A percentile compares a stretch with the other conserved stretches of the same genome.
phyloP scores from a whole-genome alignment of 768 basidiomycete genomes.

The Lactifluus pinguis region DNA sequence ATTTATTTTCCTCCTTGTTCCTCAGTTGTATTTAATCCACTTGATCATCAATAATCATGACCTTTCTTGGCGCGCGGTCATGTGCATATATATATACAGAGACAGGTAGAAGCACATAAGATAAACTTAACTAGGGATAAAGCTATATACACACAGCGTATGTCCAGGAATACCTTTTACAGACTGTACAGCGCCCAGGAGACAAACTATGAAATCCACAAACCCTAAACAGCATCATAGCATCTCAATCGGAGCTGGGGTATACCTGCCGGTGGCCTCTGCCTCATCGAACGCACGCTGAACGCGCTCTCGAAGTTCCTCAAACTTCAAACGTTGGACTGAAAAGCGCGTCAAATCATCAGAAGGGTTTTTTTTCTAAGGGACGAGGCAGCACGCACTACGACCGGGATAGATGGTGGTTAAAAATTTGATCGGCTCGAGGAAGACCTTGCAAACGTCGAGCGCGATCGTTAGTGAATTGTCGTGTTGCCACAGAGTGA shows the following conservation, averaged over 20 bases:
- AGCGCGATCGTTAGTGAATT: conserved; percentile 47
- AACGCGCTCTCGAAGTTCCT: conserved; percentile 6
- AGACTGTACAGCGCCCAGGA: too few species aligned
- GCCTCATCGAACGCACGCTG: neutral
- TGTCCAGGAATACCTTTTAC: neutral
- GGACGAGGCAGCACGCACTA: conserved; percentile 1
- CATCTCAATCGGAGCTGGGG: neutral
- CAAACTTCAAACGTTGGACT: conserved; percentile 2
- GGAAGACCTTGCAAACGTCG: conserved; percentile 47
- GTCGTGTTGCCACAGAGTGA: conserved; percentile 50
- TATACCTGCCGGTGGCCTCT: neutral
- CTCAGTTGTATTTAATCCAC: conserved; percentile 5
- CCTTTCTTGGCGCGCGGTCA: neutral
- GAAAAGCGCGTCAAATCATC: neutral
- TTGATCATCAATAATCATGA: conserved; percentile 6
- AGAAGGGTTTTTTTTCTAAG: neutral
- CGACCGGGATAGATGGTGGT: conserved; percentile 10
- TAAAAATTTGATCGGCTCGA: conserved; percentile 32
- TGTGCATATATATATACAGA: neutral
- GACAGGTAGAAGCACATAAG: neutral
- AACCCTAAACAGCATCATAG: neutral
- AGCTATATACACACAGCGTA: neutral
- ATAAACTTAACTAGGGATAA: neutral
- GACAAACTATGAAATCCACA: neutral
- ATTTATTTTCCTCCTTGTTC: neutral